These are phyloP conservation scores for Kodamaea kaohsiungensis DNA, from an alignment of 805 yeast genomes.

Conservation along the genomic window DNA sequence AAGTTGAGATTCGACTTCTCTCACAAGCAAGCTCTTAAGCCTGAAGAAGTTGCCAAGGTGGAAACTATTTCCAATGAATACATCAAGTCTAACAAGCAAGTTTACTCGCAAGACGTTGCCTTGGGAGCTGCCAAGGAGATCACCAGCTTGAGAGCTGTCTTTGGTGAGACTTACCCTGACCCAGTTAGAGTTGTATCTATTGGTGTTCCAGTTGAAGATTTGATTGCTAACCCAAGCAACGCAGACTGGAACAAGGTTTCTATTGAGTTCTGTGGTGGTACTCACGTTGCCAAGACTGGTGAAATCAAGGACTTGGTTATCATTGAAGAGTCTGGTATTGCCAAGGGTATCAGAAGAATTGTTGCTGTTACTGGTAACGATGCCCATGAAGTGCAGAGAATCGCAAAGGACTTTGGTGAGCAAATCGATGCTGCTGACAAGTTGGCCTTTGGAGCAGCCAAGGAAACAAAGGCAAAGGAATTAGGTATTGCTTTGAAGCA, in stretches of 20 bases:
- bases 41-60: constrained; percentile 69
- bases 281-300: constrained; percentile 89
- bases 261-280: constrained; percentile 98
- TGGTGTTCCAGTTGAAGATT: constrained; percentile 85
- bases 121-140: constrained; percentile 73
- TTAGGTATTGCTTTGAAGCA: constrained; percentile 82
- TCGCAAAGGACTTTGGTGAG: constrained; percentile 70
- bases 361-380: constrained; percentile 94
- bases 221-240: constrained; percentile 69
- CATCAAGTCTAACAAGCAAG: constrained; percentile 69
- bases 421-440: constrained; percentile 59
- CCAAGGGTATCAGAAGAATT: constrained; percentile 97
- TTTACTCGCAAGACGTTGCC: constrained; percentile 81
- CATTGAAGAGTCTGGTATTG: constrained; percentile 95
- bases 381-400: constrained; percentile 86
- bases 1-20: constrained; percentile 95
- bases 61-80: constrained; percentile 73
- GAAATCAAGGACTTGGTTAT: constrained; percentile 90
- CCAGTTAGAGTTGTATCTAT: constrained; percentile 98
- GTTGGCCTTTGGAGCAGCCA: constrained; percentile 69
- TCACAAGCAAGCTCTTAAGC: constrained; percentile 79
- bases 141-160: constrained; percentile 91
- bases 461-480: constrained; percentile 82
- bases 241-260: constrained; percentile 77
- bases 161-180: constrained; percentile 98